Conservation (phyloP, 1,284 basidiomycete species). For the Hymenochaete sp. region DNA sequence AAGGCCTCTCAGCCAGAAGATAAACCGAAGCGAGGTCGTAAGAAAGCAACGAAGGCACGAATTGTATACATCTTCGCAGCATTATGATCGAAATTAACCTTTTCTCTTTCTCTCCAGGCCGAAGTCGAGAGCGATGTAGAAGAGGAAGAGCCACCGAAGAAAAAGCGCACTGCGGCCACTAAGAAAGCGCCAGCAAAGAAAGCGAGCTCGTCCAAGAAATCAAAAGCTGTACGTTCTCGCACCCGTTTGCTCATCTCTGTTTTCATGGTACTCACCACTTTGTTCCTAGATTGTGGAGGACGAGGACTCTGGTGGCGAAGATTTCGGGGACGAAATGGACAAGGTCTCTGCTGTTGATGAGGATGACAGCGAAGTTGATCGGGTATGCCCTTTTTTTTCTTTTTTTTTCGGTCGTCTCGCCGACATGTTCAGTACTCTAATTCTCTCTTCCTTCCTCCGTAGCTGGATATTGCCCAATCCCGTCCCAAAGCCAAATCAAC, state of each 20-base stretch:
- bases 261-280: background rate
- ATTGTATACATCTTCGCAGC: background rate
- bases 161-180: constrained; percentile 25
- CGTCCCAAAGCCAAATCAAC: constrained; percentile 2
- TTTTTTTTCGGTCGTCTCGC: background rate
- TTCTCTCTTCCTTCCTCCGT: too few species aligned
- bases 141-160: constrained; percentile 29
- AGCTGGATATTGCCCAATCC: background rate
- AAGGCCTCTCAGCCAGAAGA: constrained; percentile 5
- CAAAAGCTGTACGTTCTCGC: background rate
- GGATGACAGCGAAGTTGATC: constrained; percentile 24
- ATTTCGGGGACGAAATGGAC: constrained; percentile 16
- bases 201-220: background rate
- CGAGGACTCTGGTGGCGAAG: constrained; percentile 6
- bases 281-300: background rate
- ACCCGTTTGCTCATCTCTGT: background rate
- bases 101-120: constrained; percentile 1
- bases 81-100: background rate
- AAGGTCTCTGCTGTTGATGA: constrained; percentile 16
- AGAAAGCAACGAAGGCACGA: constrained; percentile 10
- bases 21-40: constrained; percentile 10
- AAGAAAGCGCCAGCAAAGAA: constrained; percentile 22
- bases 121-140: constrained; percentile 18
- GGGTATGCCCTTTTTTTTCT: background rate
- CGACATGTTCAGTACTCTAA: too few species aligned